phyloP scores from a whole-genome alignment of 2,329 filamentous ascomycete species.

The Sporothrix brunneoviolacea region DNA sequence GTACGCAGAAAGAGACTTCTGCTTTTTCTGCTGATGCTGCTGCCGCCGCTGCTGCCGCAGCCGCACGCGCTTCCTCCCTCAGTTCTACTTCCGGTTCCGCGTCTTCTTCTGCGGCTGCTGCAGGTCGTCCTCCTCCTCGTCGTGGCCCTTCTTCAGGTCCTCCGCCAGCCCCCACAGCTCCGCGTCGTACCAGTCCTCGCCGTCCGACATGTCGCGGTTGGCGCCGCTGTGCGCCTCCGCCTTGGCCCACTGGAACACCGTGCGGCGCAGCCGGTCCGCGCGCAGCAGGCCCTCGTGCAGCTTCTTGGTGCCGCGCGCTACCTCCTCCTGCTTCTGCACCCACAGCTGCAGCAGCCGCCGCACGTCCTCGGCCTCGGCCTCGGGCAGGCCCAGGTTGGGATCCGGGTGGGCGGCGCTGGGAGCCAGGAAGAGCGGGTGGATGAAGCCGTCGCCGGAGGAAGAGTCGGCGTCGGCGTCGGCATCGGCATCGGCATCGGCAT shows the following conservation, averaged over 20 bases:
- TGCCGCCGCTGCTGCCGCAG: no score
- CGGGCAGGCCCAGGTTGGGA: slow-evolving; percentile 64
- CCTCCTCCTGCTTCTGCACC: slow-evolving; percentile 80
- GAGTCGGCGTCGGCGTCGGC: not conserved
- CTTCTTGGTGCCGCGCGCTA: slow-evolving; percentile 62
- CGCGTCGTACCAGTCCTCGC: slow-evolving; percentile 83
- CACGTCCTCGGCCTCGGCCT: slow-evolving; percentile 70
- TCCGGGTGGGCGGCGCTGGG: slow-evolving; percentile 57
- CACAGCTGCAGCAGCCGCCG: slow-evolving; percentile 67
- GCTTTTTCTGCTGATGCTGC: no score
- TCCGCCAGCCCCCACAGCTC: slow-evolving; percentile 71
- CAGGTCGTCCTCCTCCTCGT: slow-evolving; percentile 73
- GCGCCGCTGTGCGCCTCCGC: slow-evolving; percentile 65
- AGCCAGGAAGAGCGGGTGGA: slow-evolving; percentile 69
- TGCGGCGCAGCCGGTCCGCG: slow-evolving; percentile 64
- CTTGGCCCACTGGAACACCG: slow-evolving; percentile 69
- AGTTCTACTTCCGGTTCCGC: slow-evolving; percentile 41
- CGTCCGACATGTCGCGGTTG: slow-evolving; percentile 73
- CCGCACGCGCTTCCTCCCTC: not conserved
- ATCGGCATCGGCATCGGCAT: not conserved
- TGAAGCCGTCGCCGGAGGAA: slow-evolving; percentile 39
- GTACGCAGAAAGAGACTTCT: no score
- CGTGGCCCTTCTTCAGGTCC: slow-evolving; percentile 72
- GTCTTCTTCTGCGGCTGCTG: slow-evolving; percentile 55
- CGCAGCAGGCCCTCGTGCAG: slow-evolving; percentile 65